Percentiles rank a stretch among this genome's conserved stretches.
Evolutionary conservation across 345 rosid genomes (phyloP).

Genomic region (Excoecaria agallocha): DNA sequence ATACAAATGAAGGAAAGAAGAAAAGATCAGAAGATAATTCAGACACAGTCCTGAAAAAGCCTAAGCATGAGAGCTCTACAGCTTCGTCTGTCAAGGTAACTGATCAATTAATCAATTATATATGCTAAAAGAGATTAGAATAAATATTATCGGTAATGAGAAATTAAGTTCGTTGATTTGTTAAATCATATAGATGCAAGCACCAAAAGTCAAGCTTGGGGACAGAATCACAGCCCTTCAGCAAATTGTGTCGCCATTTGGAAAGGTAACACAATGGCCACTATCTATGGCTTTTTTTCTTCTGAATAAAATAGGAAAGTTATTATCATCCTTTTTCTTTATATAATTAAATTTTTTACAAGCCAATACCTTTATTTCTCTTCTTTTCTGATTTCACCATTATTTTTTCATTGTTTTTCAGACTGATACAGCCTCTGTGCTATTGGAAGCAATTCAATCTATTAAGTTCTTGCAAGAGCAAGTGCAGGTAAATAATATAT

Average conservation of each 20-base stretch:
- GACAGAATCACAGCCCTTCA: slow-evolving; percentile 88
- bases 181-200: slow-evolving; percentile 38
- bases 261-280: slow-evolving; percentile 54
- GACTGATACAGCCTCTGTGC: slow-evolving; percentile 93
- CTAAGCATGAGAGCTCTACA: slow-evolving; percentile 51
- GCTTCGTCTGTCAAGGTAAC: slow-evolving; percentile 64
- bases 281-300: slow-evolving; percentile 2
- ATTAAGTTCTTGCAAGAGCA: slow-evolving; percentile 79
- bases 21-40: slow-evolving; percentile 56
- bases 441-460: slow-evolving; percentile 72
- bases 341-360: not conserved
- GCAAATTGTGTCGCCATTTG: slow-evolving; percentile 97
- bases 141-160: no score
- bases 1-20: slow-evolving; percentile 56
- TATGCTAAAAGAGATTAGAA: no score
- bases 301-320: not conserved
- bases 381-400: not conserved
- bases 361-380: not conserved
- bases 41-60: slow-evolving; percentile 45
- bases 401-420: slow-evolving; percentile 23
- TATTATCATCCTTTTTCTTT: not conserved
- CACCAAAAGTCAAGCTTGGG: slow-evolving; percentile 79
- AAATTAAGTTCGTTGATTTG: not conserved
- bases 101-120: no score
- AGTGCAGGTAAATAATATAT: slow-evolving; percentile 55